Evolutionary conservation across 2,329 filamentous ascomycete genomes (phyloP).

Genomic region (Zalaria sp.): DNA sequence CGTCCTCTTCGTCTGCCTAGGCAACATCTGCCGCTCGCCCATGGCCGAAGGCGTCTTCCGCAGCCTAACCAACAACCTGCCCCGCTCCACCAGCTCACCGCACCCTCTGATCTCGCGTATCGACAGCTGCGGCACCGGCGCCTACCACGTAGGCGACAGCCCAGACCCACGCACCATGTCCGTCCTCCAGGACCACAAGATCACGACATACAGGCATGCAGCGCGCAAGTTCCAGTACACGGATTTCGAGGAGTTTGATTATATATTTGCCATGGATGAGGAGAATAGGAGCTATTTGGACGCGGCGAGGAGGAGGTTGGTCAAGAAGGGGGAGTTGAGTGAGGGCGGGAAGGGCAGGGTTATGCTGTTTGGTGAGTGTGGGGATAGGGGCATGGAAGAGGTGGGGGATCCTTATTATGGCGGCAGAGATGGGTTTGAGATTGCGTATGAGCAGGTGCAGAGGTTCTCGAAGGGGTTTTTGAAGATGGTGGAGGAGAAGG

Average conservation of each 20-base stretch:
- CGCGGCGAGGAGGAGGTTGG: slow-evolving; percentile 40
- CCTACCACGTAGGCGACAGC: slow-evolving; percentile 64
- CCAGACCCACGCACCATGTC: slow-evolving; percentile 76
- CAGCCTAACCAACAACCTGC: slow-evolving; percentile 46
- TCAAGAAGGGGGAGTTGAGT: slow-evolving; percentile 18
- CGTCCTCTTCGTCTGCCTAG: slow-evolving; percentile 88
- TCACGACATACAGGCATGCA: slow-evolving; percentile 53
- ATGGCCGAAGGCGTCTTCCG: slow-evolving; percentile 96
- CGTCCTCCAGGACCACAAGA: slow-evolving; percentile 60
- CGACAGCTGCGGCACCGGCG: slow-evolving; percentile 83
- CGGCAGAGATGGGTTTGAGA: slow-evolving; percentile 64
- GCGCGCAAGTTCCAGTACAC: slow-evolving; percentile 56
- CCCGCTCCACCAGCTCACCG: slow-evolving; percentile 17
- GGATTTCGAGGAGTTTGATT: slow-evolving; percentile 81
- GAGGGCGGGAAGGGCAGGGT: slow-evolving; percentile 29
- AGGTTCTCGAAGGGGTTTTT: slow-evolving; percentile 69
- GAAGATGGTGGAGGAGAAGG: slow-evolving; percentile 36
- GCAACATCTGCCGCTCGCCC: slow-evolving; percentile 85
- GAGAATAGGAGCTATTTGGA: slow-evolving; percentile 62
- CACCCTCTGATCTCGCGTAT: slow-evolving; percentile 47
- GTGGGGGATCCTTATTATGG: slow-evolving; percentile 90
- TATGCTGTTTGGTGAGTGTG: slow-evolving; percentile 70
- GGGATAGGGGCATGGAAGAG: slow-evolving; percentile 47
- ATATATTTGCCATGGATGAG: slow-evolving; percentile 88
- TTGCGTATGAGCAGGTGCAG: slow-evolving; percentile 71